Base-by-base conservation (phyloP, 2,329 filamentous ascomycete species). In the Aspergillus brasiliensis region DNA sequence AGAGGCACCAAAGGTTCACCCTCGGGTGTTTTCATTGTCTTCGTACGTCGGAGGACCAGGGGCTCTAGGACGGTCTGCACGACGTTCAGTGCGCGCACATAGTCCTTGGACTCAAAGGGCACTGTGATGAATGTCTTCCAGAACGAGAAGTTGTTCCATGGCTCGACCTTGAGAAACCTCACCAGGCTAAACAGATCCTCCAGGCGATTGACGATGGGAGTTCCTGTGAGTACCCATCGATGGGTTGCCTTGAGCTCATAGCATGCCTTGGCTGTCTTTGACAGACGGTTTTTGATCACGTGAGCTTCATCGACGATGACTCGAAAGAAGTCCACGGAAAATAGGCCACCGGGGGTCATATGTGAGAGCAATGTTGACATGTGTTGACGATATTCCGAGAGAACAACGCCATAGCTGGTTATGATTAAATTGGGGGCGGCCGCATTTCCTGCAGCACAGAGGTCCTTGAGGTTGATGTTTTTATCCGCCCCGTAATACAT, bases 51-150 rank as follows among this genome's bases (percentile, higher is more conserved):
- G 75, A 99, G 87, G 8, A 99, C 95, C n/a, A 99, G 80, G 7
- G 95, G 95, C 72, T 99, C 95, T 5, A 99, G 80, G 0, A 99
- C 94, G 0, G 94, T 99, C 73, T 99, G 95, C 1, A 99, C 95
- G 2, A 99, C 95, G 72, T 98, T 95, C 7, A 99, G 82, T 0
- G 95, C 95, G 4, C 93, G 88, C 67, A 97, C 87, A 72, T 96
- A 97, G 64, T 99, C 91, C 66, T 95, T 95, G 0, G 92, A 94
- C 75, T 99, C 95, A 65, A 99, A 99, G 0, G 95, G 95, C 1
- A 96, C 89, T 0, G 95, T 99, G 71, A 99, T 98, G 74, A 99
- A 99, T 0, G 95, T 98, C 73, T 93, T 93, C 95, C 95, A 99
- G 78, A 97, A 99, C 0, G 93, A 97, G 75, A 99, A 99, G 74